Base-by-base conservation (phyloP, 768 basidiomycete species). In the Boletus fagicola region DNA sequence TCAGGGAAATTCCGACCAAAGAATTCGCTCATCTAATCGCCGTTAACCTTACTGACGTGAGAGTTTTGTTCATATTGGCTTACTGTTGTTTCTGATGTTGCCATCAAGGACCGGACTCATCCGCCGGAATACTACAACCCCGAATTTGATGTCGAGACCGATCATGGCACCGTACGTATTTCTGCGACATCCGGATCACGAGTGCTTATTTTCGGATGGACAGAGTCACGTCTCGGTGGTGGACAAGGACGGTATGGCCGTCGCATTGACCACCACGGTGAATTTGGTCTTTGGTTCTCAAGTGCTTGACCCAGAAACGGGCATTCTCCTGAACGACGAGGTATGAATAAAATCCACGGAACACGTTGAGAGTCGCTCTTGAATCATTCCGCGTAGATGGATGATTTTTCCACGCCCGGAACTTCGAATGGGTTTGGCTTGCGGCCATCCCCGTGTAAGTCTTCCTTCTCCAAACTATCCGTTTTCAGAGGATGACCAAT, bases 351-450 rank as follows among this genome's bases (percentile, higher is more conserved):
- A n/a, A 46, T 20, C 2, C 8, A 42, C 5, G 11, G 12, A 47
- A 28, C n/a, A 42, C 30, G 22, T 39, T 39, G 7, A 24, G 42
- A 28, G 0, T 10, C 20, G 28, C 26, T 16, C 24, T 28, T 52
- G 31, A 55, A 58, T n/a, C 9, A 13, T 57, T 15, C 7, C 9
- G 5, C 20, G 28, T 53, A 86, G 82, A 91, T 93, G 90, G 92
- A 94, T 60, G 96, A 98, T 71, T 98, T 98, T 70, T 90, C 93
- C 12, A 86, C 77, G 1, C 95, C 94, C 1, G 93, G 90, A 4
- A 71, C 73, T n/a, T 82, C 92, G 7, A 96, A 97, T 63, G 83
- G 78, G 2, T 96, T 93, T 66, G 94, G 90, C 0, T 74, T 95
- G 47, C 84, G 76, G 74, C 88, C 93, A 18, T 92, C 89, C 16